These are phyloP conservation scores for Hypoxylon sp. DNA, from an alignment of 2,329 filamentous ascomycete species.

Conservation along the genomic window DNA sequence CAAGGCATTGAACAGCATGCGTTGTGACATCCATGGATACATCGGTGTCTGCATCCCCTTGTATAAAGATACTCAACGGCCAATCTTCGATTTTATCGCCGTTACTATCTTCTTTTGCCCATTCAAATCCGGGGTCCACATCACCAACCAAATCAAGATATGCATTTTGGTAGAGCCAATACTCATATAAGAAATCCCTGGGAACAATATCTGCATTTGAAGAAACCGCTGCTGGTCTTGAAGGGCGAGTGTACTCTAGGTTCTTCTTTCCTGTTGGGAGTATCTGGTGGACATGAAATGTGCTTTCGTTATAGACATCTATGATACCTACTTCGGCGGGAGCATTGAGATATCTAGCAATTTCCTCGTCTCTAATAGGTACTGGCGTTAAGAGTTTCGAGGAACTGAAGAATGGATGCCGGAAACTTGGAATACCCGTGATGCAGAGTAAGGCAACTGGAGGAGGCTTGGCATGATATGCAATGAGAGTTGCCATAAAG, in stretches of 20 bases:
- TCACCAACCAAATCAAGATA: background rate
- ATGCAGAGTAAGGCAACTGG: background rate
- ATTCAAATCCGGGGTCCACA: background rate
- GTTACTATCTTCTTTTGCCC: background rate
- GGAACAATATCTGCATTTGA: background rate
- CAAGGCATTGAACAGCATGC: background rate
- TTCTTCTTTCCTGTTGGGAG: background rate
- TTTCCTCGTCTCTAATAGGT: background rate
- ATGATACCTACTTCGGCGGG: background rate
- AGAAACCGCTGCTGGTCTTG: background rate
- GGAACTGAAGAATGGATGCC: background rate
- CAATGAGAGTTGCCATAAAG: background rate
- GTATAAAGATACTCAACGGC: background rate
- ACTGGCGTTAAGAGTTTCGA: background rate
- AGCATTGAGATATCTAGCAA: background rate
- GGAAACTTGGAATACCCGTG: background rate
- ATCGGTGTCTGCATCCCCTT: background rate
- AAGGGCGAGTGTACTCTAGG: background rate
- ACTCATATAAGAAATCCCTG: background rate
- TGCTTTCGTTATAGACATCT: background rate
- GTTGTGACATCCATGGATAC: background rate
- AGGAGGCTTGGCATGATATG: background rate
- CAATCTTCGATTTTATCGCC: background rate
- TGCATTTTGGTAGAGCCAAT: background rate
- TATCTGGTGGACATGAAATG: background rate